Evolutionary conservation across 1,284 basidiomycete species (phyloP).

Genomic region (Phellopilus nigrolimitatus): DNA sequence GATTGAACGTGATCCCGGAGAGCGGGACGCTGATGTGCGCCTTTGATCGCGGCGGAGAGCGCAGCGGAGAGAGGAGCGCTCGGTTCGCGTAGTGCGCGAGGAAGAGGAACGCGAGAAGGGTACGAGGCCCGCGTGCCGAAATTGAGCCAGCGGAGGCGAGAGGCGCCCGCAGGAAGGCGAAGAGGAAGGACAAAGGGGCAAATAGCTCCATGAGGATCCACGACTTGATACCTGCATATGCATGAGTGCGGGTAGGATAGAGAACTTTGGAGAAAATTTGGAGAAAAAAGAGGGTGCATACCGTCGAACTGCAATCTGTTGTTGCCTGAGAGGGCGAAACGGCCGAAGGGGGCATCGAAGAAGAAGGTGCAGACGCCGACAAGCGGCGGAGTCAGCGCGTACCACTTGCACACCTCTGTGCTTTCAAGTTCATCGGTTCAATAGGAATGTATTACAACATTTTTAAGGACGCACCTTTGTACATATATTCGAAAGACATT

Average conservation of each 20-base stretch:
- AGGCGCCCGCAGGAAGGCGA: conserved; percentile 46
- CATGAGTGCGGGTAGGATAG: not conserved
- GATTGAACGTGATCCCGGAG: conserved; percentile 62
- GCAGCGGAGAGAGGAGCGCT: conserved; percentile 76
- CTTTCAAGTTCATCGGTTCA: not conserved
- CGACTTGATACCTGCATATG: conserved; percentile 41
- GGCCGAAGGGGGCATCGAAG: conserved; percentile 71
- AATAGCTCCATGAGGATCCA: conserved; percentile 88
- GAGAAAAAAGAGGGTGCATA: conserved; percentile 23
- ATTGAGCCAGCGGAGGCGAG: conserved; percentile 28
- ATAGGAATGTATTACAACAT: not conserved
- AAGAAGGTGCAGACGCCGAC: conserved; percentile 34
- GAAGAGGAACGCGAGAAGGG: conserved; percentile 52
- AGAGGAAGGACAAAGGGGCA: conserved; percentile 59
- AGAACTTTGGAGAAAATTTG: not conserved
- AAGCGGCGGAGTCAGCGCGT: conserved; percentile 29
- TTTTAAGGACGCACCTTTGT: not conserved
- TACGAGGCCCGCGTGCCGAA: conserved; percentile 25
- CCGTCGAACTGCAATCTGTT: conserved; percentile 54
- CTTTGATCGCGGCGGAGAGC: conserved; percentile 76
- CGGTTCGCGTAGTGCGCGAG: conserved; percentile 82
- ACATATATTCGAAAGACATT: not conserved
- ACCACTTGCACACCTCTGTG: conserved; percentile 32
- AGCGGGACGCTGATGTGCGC: conserved; percentile 67
- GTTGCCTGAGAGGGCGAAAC: conserved; percentile 52